Evolutionary conservation across 768 basidiomycete genomes (phyloP).

Genomic region (Tricholoma bakamatsutake): DNA sequence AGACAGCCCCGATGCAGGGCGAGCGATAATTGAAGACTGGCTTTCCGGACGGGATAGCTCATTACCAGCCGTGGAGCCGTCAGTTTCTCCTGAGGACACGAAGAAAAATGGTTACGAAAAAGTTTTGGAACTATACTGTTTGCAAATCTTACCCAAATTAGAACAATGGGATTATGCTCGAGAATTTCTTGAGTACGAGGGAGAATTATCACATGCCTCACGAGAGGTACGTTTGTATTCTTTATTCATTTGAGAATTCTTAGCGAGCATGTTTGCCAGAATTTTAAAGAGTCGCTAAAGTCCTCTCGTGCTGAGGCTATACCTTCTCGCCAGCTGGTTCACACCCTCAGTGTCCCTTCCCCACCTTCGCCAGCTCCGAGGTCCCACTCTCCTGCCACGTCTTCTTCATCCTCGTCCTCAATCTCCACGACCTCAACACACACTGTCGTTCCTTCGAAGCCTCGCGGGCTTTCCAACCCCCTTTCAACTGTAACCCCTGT

Average conservation of each 20-base stretch:
- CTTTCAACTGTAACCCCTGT: conserved; percentile 20
- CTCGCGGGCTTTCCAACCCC: conserved; percentile 18
- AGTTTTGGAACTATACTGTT: conserved; percentile 69
- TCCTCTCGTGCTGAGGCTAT: conserved; percentile 34
- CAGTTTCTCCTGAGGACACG: conserved; percentile 15
- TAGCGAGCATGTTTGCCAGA: conserved; percentile 21
- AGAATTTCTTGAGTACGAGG: conserved; percentile 72
- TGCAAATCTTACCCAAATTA: conserved; percentile 65
- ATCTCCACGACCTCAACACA: conserved; percentile 69
- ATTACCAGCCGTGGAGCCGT: conserved; percentile 4
- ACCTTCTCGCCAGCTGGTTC: conserved; percentile 24
- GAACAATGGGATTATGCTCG: conserved; percentile 77
- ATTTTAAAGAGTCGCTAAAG: conserved; percentile 34
- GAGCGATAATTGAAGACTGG: conserved; percentile 75
- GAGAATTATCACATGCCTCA: conserved; percentile 45
- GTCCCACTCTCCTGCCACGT: conserved; percentile 43
- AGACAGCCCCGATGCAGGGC: conserved; percentile 52
- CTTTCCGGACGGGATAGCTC: conserved; percentile 49
- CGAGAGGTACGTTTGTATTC: conserved; percentile 43
- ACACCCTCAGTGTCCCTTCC: conserved; percentile 18
- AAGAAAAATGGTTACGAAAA: conserved; percentile 61
- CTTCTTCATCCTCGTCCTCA: conserved; percentile 62
- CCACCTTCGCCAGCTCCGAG: conserved; percentile 28
- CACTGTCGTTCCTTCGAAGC: conserved; percentile 54
- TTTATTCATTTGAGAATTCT: conserved; percentile 3